Evolutionary conservation across 2,329 filamentous ascomycete genomes (phyloP), one percentile per base, ranked within the genome.

Genomic region (Paraphoma chrysanthemicola): DNA sequence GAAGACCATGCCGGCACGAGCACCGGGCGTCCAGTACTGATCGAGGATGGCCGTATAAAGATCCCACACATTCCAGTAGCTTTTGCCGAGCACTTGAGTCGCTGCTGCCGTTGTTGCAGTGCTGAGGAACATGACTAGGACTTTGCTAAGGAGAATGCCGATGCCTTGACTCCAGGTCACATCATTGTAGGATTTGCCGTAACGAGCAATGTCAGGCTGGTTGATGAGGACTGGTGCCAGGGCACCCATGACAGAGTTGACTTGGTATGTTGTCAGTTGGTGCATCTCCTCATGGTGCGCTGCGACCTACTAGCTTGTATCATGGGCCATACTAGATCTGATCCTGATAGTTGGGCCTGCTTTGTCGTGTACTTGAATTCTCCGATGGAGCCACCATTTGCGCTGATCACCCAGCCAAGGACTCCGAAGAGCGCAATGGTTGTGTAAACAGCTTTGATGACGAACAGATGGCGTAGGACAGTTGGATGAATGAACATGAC

Each of bases 1-100:
- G 23, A 70, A 72, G 42, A 73, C 66, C 41, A 68, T 62, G n/a
- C 59, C 68, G n/a, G 61, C 52, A n/a, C 68, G 62, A 8, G 68
- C 64, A 18, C 48, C 67, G 17, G 61, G 60, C 2, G 54, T 51
- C 63, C 63, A 64, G 50, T 66, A 66, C n/a, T 63, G 47, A 41
- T 64, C 57, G 18, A 66, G 57, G 16, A 66, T 62, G 12, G 63
- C 60, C 12, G 51, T 48, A 39, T 66, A 66, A 0, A 66, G 51
- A 45, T 62, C 59, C 63, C 70, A 69, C 3, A 63, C 55, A 12
- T 63, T 60, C 71, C 70, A 73, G 44, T 67, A 60, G 36, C 57
- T 59, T 28, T 62, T 59, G 2, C 66, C 67, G 5, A 63, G 67
- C 1, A 69, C 57, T 4, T 61, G 50, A 8, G 66, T 60, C 4